These are phyloP conservation scores for Clonostachys sp. DNA, from an alignment of 2,329 filamentous ascomycete genomes.

Conservation along the genomic window DNA sequence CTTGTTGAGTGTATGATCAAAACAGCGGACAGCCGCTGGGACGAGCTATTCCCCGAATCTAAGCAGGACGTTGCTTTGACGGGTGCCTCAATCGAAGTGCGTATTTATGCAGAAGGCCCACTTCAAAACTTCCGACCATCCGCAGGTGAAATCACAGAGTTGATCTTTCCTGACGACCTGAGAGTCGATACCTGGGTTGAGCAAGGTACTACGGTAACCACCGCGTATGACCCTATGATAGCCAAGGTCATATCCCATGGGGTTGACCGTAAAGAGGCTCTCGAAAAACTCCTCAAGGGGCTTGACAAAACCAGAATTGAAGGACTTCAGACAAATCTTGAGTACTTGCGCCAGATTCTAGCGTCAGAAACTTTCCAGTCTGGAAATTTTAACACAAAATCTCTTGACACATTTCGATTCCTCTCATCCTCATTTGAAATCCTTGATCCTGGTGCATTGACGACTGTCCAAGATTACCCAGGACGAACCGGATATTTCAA, in stretches of 20 bases:
- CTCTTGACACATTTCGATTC: constrained; percentile 20
- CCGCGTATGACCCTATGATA: constrained; percentile 74
- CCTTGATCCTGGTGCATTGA: constrained; percentile 23
- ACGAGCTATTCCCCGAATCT: constrained; percentile 8
- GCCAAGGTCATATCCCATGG: constrained; percentile 69
- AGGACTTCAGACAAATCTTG: constrained; percentile 26
- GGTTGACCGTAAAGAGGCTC: constrained; percentile 51
- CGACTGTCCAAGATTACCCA: constrained; percentile 33
- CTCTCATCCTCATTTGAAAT: constrained; percentile 23
- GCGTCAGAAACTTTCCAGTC: constrained; percentile 15
- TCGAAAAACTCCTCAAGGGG: constrained; percentile 58
- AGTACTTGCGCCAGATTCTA: constrained; percentile 22
- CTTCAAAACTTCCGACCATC: constrained; percentile 53
- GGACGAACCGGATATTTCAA: constrained; percentile 29
- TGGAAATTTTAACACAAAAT: constrained; percentile 24
- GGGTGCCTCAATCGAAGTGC: constrained; percentile 28
- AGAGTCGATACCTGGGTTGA: constrained; percentile 65
- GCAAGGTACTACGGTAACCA: constrained; percentile 65
- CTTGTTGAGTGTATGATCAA: constrained; percentile 52
- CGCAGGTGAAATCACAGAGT: constrained; percentile 52
- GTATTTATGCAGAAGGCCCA: constrained; percentile 46
- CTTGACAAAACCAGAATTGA: constrained; percentile 40
- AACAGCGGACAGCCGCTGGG: constrained; percentile 13
- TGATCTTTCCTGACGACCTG: constrained; percentile 46
- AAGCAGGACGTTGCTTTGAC: neutral